Evolutionary conservation across 345 rosid genomes (phyloP).

Genomic region (Populus davidiana): DNA sequence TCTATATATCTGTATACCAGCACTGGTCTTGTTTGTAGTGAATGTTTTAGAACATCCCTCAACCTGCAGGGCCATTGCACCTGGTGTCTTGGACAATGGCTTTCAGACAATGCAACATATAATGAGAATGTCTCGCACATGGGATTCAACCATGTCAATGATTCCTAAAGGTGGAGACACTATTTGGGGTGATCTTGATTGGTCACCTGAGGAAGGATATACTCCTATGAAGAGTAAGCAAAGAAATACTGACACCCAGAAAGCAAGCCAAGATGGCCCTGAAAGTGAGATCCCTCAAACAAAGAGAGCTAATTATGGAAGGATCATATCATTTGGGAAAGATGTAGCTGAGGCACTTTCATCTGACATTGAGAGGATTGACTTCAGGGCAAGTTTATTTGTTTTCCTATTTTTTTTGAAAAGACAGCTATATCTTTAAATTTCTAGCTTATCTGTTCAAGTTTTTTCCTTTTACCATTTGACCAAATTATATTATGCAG

Average conservation of each 20-base stretch:
- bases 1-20: neutral
- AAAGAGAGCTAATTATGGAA: conserved; percentile 59
- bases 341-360: conserved; percentile 67
- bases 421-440: neutral
- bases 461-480: neutral
- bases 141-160: conserved; percentile 99
- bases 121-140: conserved; percentile 82
- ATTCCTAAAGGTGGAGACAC: conserved; percentile 90
- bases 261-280: conserved; percentile 21
- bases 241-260: conserved; percentile 40
- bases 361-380: conserved; percentile 64
- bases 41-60: neutral
- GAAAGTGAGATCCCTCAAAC: conserved; percentile 35
- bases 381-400: conserved; percentile 63
- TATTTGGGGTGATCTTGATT: conserved; percentile 90
- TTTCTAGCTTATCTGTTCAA: neutral
- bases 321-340: conserved; percentile 84
- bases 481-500: neutral
- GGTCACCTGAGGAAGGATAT: conserved; percentile 86
- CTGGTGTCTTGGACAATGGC: conserved; percentile 69
- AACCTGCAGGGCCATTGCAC: conserved; percentile 83
- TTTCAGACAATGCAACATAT: conserved; percentile 78
- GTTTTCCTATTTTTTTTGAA: conserved; percentile 2
- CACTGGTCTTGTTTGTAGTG: neutral
- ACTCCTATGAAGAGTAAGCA: conserved; percentile 40